Percentiles rank a stretch among this genome's conserved stretches.
Conservation (phyloP, 495 filamentous ascomycete genomes). For the Penicillium antarcticum region DNA sequence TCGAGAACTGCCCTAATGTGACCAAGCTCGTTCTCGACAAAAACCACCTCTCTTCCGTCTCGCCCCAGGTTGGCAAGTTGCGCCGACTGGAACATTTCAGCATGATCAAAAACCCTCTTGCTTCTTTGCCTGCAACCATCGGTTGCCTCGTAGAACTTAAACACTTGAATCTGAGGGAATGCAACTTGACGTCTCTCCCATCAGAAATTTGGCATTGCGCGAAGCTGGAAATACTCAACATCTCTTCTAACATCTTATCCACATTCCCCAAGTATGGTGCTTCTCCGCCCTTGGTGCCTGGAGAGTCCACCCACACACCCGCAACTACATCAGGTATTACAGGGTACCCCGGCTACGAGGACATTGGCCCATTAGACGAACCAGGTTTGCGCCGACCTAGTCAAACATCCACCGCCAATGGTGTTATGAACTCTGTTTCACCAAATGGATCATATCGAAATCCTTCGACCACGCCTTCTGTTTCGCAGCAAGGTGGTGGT, state of each 20-base stretch:
- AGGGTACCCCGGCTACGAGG: constrained; percentile 69
- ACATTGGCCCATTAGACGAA: constrained; percentile 67
- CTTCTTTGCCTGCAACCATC: constrained; percentile 76
- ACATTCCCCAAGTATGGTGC: constrained; percentile 82
- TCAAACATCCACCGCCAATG: constrained; percentile 71
- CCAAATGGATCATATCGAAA: constrained; percentile 67
- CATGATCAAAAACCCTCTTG: constrained; percentile 85
- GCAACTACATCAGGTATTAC: constrained; percentile 49
- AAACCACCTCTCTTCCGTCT: constrained; percentile 91
- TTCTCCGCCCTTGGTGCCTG: constrained; percentile 55
- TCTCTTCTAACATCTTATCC: constrained; percentile 88
- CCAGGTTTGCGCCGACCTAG: constrained; percentile 69
- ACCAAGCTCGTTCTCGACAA: constrained; percentile 86
- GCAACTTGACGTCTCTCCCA: constrained; percentile 84
- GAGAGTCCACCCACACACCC: constrained; percentile 48
- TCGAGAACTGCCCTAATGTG: constrained; percentile 81
- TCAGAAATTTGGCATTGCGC: constrained; percentile 90
- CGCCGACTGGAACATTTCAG: constrained; percentile 85
- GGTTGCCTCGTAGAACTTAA: constrained; percentile 80
- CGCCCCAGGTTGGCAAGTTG: constrained; percentile 77
- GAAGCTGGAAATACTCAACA: constrained; percentile 86
- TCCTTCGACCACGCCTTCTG: constrained; percentile 74
- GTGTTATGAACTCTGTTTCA: constrained; percentile 67
- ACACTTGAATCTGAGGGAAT: constrained; percentile 83
- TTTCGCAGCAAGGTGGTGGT: constrained; percentile 62